Percentiles rank a stretch among this genome's conserved stretches.
These are phyloP conservation scores for Coffea humblotiana DNA, from an alignment of 305 asterid genomes.

Conservation along the genomic window DNA sequence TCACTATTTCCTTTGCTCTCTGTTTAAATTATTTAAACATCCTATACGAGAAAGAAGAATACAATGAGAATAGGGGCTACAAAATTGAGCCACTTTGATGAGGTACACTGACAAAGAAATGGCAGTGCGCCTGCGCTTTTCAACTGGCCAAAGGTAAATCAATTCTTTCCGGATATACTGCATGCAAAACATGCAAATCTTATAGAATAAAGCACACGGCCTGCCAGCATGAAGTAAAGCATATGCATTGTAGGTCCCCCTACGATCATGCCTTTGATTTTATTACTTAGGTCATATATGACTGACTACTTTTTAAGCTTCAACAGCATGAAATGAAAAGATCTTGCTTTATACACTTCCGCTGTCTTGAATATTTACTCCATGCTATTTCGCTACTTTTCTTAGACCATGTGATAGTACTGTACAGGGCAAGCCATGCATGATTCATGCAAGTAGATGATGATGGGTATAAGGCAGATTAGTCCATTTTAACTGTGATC, in stretches of 20 bases:
- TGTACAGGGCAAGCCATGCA: conserved; percentile 16
- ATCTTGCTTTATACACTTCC: neutral
- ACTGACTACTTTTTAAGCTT: conserved; percentile 2
- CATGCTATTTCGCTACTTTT: neutral
- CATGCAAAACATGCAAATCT: conserved; percentile 31
- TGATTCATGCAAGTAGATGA: conserved; percentile 2
- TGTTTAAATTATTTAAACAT: neutral
- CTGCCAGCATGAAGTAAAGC: conserved; percentile 24
- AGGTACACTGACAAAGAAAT: neutral
- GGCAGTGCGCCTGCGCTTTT: conserved; percentile 7
- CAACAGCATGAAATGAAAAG: conserved; percentile 10
- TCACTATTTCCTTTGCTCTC: neutral
- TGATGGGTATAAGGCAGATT: neutral
- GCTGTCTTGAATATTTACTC: conserved; percentile 4
- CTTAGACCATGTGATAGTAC: neutral
- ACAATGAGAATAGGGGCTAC: neutral
- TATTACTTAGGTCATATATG: neutral
- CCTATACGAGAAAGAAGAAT: neutral
- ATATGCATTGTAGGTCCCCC: conserved; percentile 28
- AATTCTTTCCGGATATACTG: conserved; percentile 4
- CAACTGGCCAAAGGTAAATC: conserved; percentile 24
- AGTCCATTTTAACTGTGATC: neutral
- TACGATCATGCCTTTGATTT: conserved; percentile 23
- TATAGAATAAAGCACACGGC: conserved; percentile 32
- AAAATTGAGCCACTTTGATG: neutral